Conservation (phyloP, 441 rosid species). For the Aquilaria agallochum region DNA sequence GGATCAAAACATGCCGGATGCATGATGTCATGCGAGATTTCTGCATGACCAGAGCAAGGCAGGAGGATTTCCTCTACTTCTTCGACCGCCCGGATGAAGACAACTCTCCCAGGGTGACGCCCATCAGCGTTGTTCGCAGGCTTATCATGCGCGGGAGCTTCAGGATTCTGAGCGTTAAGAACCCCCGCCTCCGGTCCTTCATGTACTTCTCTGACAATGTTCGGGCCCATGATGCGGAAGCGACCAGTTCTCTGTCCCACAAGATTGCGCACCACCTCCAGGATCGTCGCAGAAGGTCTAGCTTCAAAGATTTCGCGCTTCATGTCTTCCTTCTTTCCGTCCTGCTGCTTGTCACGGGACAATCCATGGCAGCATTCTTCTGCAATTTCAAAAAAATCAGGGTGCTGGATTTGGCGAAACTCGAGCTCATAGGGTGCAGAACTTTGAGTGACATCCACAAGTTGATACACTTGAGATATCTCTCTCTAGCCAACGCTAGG, state of each 20-base stretch:
- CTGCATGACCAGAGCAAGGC: conserved; percentile 1
- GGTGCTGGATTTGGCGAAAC: background rate
- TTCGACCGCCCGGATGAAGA: no score
- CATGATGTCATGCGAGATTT: background rate
- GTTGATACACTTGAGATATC: conserved; percentile 18
- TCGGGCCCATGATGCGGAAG: no score
- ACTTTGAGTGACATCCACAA: conserved; percentile 13
- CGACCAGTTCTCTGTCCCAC: no score
- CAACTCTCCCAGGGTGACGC: no score
- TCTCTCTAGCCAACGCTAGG: conserved; percentile 15
- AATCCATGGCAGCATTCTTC: background rate
- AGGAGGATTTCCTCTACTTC: conserved; percentile 4
- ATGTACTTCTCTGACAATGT: no score
- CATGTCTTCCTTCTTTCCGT: background rate
- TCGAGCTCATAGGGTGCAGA: conserved; percentile 10
- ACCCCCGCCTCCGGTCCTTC: background rate
- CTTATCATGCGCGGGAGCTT: background rate
- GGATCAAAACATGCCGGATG: conserved; percentile 12
- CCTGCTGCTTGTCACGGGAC: no score
- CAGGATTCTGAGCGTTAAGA: background rate
- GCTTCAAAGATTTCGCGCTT: conserved; percentile 6
- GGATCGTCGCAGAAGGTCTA: background rate
- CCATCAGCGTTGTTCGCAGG: no score
- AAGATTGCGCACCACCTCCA: conserved; percentile 1
- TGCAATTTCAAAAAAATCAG: conserved; percentile 1